Conservation (phyloP, 805 yeast species). For the Candida montana region DNA sequence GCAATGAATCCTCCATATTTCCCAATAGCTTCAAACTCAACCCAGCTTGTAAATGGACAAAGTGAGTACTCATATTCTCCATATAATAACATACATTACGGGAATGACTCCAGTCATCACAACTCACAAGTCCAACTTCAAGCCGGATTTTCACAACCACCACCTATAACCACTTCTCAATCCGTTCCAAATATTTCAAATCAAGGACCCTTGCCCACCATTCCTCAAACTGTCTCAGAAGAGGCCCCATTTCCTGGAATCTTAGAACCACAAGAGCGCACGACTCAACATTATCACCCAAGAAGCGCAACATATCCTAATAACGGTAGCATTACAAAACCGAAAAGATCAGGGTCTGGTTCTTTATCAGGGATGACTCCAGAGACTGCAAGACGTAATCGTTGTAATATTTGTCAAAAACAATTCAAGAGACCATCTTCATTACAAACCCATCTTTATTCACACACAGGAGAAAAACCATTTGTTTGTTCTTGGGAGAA, state of each 20-base stretch:
- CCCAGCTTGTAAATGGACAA: neutral
- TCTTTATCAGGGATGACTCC: slow-evolving; percentile 34
- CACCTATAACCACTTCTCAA: slow-evolving; percentile 1
- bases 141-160: slow-evolving; percentile 1
- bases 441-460: slow-evolving; percentile 69
- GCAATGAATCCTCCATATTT: neutral
- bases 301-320: slow-evolving; percentile 18
- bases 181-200: slow-evolving; percentile 5
- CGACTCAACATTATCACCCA: slow-evolving; percentile 8
- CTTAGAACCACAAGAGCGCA: slow-evolving; percentile 14
- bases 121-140: neutral
- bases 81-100: neutral
- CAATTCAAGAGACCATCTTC: slow-evolving; percentile 81
- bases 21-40: neutral
- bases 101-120: neutral
- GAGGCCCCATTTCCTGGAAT: slow-evolving; percentile 23
- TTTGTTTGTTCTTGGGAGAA: slow-evolving; percentile 56
- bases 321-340: slow-evolving; percentile 5
- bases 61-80: neutral
- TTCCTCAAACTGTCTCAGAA: slow-evolving; percentile 6
- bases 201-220: neutral
- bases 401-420: slow-evolving; percentile 58
- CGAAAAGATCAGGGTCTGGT: slow-evolving; percentile 8
- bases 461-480: slow-evolving; percentile 81
- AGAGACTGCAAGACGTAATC: slow-evolving; percentile 40